These are phyloP conservation scores for Crithidia acanthocephali DNA, from an alignment of 208 protist genomes.

Conservation along the genomic window DNA sequence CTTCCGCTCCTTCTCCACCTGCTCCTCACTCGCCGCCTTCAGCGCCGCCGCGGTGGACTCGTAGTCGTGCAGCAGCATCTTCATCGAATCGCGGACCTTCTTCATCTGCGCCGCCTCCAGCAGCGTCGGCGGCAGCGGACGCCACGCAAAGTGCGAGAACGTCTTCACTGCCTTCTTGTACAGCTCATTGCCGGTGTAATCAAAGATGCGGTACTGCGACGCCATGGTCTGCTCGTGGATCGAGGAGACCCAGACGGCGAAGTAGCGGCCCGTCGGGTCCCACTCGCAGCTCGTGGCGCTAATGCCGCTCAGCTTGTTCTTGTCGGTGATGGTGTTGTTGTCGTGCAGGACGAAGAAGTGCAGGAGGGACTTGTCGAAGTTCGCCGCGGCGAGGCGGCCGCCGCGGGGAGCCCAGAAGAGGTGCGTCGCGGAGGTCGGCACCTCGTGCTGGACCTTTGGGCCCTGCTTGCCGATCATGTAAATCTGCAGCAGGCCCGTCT, in stretches of 20 bases:
- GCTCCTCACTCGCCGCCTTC: conserved; percentile 43
- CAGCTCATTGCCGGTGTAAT: conserved; percentile 77
- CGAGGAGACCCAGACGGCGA: conserved; percentile 81
- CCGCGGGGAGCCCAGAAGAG: conserved; percentile 89
- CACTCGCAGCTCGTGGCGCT: conserved; percentile 82
- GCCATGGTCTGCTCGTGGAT: conserved; percentile 57
- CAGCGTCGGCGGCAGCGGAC: conserved; percentile 80
- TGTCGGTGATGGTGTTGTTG: conserved; percentile 64
- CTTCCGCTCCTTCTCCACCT: conserved; percentile 45
- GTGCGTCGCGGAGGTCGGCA: conserved; percentile 61
- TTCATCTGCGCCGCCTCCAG: conserved; percentile 61
- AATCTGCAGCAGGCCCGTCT: conserved; percentile 74
- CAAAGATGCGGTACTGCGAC: conserved; percentile 87
- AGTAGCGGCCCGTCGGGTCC: conserved; percentile 92
- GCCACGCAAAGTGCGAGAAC: conserved; percentile 90
- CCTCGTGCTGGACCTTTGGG: conserved; percentile 70
- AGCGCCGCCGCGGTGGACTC: conserved; percentile 50
- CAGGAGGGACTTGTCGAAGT: conserved; percentile 85
- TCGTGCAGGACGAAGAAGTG: conserved; percentile 85
- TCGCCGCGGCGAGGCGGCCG: conserved; percentile 67
- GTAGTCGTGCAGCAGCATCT: conserved; percentile 73
- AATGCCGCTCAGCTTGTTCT: conserved; percentile 58
- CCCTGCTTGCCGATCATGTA: conserved; percentile 80
- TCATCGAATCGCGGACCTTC: conserved; percentile 55
- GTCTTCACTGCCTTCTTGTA: conserved; percentile 61